Base-by-base conservation (phyloP, 2,329 filamentous ascomycete genomes). In the Xylaria digitata region DNA sequence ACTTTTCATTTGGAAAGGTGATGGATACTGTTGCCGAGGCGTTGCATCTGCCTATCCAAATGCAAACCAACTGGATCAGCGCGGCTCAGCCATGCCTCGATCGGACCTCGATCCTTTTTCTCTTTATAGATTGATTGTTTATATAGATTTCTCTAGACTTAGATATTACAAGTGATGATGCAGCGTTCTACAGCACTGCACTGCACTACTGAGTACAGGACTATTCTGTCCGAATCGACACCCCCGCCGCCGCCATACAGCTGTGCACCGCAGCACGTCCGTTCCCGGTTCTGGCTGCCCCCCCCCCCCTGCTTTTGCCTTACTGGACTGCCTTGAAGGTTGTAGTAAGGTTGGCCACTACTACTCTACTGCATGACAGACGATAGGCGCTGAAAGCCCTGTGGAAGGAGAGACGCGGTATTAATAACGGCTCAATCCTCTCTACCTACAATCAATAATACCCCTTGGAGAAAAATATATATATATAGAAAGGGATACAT, bases 401-500 rank as follows among this genome's bases (percentile, higher is more conserved):
- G 23, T 30, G 34, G 26, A 55, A 55, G 9, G 34, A 57, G 32
- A 49, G 53, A 19, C 40, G 50, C 62, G 45, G 57, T 68, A 68
- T 67, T 67, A 68, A 68, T 68, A 68, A 54, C 43, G 52, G 58
- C 57, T 54, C 49, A 34, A 15, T 59, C 57, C 66, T 68, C 66
- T 55, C 53, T 45, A 23, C 46, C 11, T 7, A 4, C 59, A 56
- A 34, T 59, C 43, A 43, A 55, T 48, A 45, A 40, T 45, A 34
- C 58, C 58, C 30, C 32, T 59, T 15, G 46, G 30, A 52, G 50
- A 40, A 23, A 50, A 37, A 54, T 54, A 26, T 26, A 26, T 26
- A 26, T 26, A 26, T 26, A 26, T 26, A 26, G 26, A 26, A 26
- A 26, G 50, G 23, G 19, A 21, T 40, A 40, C 37, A 49, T 58